Evolutionary conservation across 129 eudicot species (phyloP).

Genomic region (Centrapalus pauciflorus): DNA sequence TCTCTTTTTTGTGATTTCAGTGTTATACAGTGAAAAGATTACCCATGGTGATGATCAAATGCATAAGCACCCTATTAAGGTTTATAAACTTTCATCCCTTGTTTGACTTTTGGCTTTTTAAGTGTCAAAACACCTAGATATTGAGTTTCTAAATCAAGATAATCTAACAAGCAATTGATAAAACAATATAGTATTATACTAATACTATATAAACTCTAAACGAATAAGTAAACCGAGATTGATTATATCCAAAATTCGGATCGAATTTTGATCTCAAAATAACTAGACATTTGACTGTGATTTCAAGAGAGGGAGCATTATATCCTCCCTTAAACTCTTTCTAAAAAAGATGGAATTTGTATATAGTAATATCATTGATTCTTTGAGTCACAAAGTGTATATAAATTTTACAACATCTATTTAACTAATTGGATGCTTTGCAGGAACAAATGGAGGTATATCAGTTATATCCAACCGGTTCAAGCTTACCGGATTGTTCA

Average conservation of each 20-base stretch:
- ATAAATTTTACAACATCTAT: not conserved
- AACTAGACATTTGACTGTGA: not conserved
- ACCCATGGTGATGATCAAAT: constrained; percentile 4
- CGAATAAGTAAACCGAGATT: not conserved
- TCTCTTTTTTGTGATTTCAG: constrained; percentile 25
- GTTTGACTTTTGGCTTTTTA: not conserved
- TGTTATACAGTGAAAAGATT: constrained; percentile 32
- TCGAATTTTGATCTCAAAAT: not conserved
- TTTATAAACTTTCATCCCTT: not conserved
- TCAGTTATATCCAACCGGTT: constrained; percentile 65
- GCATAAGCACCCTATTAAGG: constrained; percentile 31
- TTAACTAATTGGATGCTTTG: constrained; percentile 1
- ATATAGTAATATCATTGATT: no score
- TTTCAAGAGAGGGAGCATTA: constrained; percentile 1
- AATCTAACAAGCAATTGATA: not conserved
- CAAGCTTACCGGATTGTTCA: constrained; percentile 80
- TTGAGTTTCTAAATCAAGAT: not conserved
- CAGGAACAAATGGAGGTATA: constrained; percentile 40
- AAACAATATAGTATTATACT: not conserved
- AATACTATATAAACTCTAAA: not conserved
- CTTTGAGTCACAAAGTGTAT: no score
- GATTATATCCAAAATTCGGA: not conserved
- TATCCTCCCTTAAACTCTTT: no score
- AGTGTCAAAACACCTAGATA: not conserved
- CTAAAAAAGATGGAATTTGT: no score